Evolutionary conservation across 2,329 filamentous ascomycete genomes (phyloP), one percentile per base, ranked within the genome.

Genomic region (Paraphaeosphaeria minitans): DNA sequence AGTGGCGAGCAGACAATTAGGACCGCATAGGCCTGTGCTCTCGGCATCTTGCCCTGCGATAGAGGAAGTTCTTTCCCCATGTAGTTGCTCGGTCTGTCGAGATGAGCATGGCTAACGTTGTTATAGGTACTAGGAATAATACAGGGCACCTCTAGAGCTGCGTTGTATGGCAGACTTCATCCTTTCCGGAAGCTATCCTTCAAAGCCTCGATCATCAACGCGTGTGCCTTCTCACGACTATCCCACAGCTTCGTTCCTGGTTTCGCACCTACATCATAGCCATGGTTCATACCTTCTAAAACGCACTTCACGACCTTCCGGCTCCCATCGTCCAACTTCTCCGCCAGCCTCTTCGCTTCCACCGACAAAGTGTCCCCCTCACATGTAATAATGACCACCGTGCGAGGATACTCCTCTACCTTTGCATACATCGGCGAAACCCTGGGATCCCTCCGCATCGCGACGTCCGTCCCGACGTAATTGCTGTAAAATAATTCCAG

Each of bases 321-420:
- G 14, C 57, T 59, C 3, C 54, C 56, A 24, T 58, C 49, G 16
- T 66, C 60, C 9, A 75, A 53, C 55, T 60, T 73, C 58, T 66
- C 56, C 0, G 69, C 77, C 21, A 80, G 64, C 10, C 55, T 66
- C 49, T 78, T 73, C 0, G 69, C 70, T 55, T 81, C 79, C 0
- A 67, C 66, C 0, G 68, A 70, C 27, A 80, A 67, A n/a, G 56
- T 61, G 63, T 81, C 79, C 1, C 74, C 68, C 3, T 70, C 76
- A 7, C 68, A 73, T 1, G 75, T 74, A 50, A 80, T 56, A 10
- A 80, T 61, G 19, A 79, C 49, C 16, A 71, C 46, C 19, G 64
- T 66, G 9, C 56, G 51, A 7, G 73, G 70, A 52, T 71, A 75
- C 2, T 64, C 57, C 12, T 60, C 55, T 2, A 58, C 42, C 0